phyloP scores from a whole-genome alignment of 2,329 filamentous ascomycete species.

The Pseudogymnoascus sp. region DNA sequence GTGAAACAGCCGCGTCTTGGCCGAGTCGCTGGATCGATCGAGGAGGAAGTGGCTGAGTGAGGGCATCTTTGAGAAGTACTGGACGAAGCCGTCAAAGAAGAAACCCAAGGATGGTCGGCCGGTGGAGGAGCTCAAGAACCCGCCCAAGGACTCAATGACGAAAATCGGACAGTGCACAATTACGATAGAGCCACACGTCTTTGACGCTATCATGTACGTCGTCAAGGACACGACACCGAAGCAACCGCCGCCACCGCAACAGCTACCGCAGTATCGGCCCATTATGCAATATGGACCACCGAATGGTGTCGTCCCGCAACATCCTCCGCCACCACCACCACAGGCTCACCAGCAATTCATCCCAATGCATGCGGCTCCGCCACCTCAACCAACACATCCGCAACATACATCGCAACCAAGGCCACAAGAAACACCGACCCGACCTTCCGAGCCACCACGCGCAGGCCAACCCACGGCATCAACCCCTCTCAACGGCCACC shows the following conservation, averaged over 20 bases:
- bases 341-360: conserved; percentile 32
- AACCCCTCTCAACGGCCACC: conserved; percentile 24
- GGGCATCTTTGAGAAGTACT: conserved; percentile 68
- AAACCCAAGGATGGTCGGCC: conserved; percentile 48
- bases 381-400: not conserved
- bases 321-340: conserved; percentile 29
- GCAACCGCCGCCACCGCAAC: conserved; percentile 29
- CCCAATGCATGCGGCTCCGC: conserved; percentile 40
- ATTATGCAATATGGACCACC: conserved; percentile 59
- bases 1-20: conserved; percentile 56
- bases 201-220: conserved; percentile 66
- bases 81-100: conserved; percentile 63
- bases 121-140: conserved; percentile 54
- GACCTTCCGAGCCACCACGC: not conserved
- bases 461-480: not conserved
- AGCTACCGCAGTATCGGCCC: conserved; percentile 37
- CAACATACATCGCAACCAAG: conserved; percentile 20
- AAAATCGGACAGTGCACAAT: conserved; percentile 67
- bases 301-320: conserved; percentile 52
- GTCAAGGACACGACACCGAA: conserved; percentile 56
- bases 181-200: conserved; percentile 69
- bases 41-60: conserved; percentile 64
- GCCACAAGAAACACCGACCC: conserved; percentile 17
- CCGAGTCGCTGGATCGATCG: conserved; percentile 65
- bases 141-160: conserved; percentile 61